A percentile compares a stretch with the other conserved stretches of the same genome.
These are phyloP conservation scores for Hirsutella rhossiliensis DNA, from an alignment of 2,329 filamentous ascomycete species.

Conservation along the genomic window DNA sequence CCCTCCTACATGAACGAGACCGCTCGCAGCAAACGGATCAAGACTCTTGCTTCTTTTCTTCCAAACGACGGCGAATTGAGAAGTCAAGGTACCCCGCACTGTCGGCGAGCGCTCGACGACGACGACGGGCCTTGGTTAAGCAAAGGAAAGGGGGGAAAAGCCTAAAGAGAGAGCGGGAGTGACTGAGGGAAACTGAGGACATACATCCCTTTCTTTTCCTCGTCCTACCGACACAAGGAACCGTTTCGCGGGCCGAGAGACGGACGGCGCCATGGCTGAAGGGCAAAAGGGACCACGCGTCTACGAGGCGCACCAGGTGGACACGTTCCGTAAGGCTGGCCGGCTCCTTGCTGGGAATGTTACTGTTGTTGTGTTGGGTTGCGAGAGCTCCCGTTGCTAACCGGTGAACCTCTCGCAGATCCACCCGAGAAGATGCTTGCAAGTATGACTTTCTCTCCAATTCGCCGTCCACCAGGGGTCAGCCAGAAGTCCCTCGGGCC, in stretches of 20 bases:
- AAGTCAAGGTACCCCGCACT: no score
- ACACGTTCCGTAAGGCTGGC: conserved; percentile 56
- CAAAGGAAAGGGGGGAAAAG: no score
- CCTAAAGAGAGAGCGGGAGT: no score
- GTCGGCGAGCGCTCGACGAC: no score
- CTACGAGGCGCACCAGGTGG: conserved; percentile 63
- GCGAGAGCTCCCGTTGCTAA: not conserved
- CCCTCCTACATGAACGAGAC: not conserved
- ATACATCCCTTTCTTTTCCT: not conserved
- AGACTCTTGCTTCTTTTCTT: no score
- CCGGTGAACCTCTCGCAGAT: conserved; percentile 26
- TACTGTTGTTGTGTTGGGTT: no score
- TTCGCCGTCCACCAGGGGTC: not conserved
- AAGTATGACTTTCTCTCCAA: conserved; percentile 35
- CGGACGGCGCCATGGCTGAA: conserved; percentile 29
- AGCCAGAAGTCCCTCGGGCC: not conserved
- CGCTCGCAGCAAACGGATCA: no score
- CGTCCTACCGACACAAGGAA: not conserved
- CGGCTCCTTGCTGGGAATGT: no score
- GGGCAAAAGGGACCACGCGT: conserved; percentile 41
- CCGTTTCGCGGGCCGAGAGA: not conserved
- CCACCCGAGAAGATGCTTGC: conserved; percentile 55
- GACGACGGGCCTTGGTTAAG: no score
- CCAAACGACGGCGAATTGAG: no score
- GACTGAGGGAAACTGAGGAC: no score